phyloP scores from a whole-genome alignment of 805 yeast genomes.

The Ogataea philodendri region DNA sequence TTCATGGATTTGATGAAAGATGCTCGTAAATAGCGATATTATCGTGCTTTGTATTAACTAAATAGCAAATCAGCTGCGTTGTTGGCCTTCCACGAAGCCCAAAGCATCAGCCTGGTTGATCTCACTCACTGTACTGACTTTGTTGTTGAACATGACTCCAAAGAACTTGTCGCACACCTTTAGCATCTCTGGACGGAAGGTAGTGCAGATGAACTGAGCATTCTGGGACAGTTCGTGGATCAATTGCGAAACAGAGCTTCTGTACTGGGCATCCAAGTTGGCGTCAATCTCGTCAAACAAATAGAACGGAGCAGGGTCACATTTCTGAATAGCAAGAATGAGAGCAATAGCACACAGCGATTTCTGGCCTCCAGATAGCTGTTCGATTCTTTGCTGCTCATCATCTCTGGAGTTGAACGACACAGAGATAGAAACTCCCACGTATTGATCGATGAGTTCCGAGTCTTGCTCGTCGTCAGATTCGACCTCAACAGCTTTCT shows the following conservation, averaged over 20 bases:
- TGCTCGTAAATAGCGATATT: slow-evolving; percentile 31
- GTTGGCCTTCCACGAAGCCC: slow-evolving; percentile 76
- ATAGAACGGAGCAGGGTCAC: slow-evolving; percentile 97
- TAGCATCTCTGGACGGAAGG: slow-evolving; percentile 91
- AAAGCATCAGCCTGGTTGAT: slow-evolving; percentile 73
- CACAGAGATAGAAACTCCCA: slow-evolving; percentile 82
- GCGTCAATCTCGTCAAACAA: slow-evolving; percentile 97
- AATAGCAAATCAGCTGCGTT: slow-evolving; percentile 19
- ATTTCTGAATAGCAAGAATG: slow-evolving; percentile 87
- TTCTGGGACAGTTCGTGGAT: slow-evolving; percentile 60
- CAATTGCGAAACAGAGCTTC: slow-evolving; percentile 80
- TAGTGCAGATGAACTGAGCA: slow-evolving; percentile 94
- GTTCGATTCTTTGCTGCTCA: slow-evolving; percentile 86
- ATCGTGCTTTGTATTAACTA: slow-evolving; percentile 2
- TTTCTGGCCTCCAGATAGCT: slow-evolving; percentile 95
- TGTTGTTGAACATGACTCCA: slow-evolving; percentile 82
- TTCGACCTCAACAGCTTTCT: slow-evolving; percentile 11
- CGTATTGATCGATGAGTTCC: slow-evolving; percentile 51
- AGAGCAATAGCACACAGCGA: slow-evolving; percentile 94
- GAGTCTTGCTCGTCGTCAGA: slow-evolving; percentile 21
- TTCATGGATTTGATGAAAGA: slow-evolving; percentile 50
- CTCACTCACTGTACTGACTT: slow-evolving; percentile 73
- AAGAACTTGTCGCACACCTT: slow-evolving; percentile 82
- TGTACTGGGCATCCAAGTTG: slow-evolving; percentile 86
- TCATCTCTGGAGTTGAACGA: slow-evolving; percentile 84